These are phyloP conservation scores for Geotrichum klebahnii DNA, from an alignment of 1,139 yeast species.

Conservation along the genomic window DNA sequence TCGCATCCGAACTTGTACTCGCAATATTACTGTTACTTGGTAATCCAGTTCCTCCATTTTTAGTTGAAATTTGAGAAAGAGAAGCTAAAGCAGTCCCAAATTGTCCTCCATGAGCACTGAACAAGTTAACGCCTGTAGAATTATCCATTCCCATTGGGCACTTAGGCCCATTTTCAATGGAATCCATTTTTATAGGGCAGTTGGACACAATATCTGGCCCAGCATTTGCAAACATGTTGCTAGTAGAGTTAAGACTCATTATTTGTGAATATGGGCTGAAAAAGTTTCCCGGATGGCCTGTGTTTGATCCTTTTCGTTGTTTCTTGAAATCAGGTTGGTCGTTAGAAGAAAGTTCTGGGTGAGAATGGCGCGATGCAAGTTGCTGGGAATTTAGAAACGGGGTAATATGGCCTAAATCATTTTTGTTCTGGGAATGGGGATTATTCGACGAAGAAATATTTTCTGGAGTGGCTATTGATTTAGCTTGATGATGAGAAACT, in stretches of 20 bases:
- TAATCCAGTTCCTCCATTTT: neutral
- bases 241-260: constrained; percentile 2
- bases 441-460: neutral
- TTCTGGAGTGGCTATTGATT: neutral
- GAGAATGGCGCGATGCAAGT: constrained; percentile 5
- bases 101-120: constrained; percentile 13
- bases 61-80: constrained; percentile 10
- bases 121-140: constrained; percentile 8
- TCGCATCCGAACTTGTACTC: neutral
- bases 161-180: constrained; percentile 9
- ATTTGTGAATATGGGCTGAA: constrained; percentile 13
- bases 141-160: constrained; percentile 16
- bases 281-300: constrained; percentile 2
- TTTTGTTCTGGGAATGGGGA: neutral
- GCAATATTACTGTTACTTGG: neutral
- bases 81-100: constrained; percentile 13
- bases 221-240: constrained; percentile 4
- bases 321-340: constrained; percentile 14
- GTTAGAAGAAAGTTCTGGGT: constrained; percentile 13
- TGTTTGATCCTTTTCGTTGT: constrained; percentile 2
- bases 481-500: constrained; percentile 12
- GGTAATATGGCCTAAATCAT: neutral
- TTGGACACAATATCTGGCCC: constrained; percentile 12
- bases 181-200: constrained; percentile 17
- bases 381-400: neutral